Evolutionary conservation across 768 basidiomycete species (phyloP).

Genomic region (Termitomyces sp.): DNA sequence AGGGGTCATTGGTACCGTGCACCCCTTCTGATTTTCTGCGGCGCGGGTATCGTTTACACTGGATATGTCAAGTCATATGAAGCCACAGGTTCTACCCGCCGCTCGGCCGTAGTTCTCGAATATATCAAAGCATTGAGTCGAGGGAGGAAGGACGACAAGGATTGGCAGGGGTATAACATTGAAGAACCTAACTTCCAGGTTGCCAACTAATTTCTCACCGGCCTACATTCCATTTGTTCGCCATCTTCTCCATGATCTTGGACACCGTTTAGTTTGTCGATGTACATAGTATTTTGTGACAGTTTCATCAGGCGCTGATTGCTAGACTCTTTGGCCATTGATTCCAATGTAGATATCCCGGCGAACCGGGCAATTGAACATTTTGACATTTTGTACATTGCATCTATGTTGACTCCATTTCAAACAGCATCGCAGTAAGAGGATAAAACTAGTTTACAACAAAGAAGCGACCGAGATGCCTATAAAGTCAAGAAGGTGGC

Average conservation of each 20-base stretch:
- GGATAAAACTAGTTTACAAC: too few relatives aligned
- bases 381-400: too few relatives aligned
- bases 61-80: conserved; percentile 17
- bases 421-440: too few relatives aligned
- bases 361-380: too few relatives aligned
- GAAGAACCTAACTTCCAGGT: neutral
- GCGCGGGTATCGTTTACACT: conserved; percentile 14
- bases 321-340: too few relatives aligned
- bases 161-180: conserved; percentile 10
- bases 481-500: neutral
- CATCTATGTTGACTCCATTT: too few relatives aligned
- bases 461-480: neutral
- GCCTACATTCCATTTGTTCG: neutral
- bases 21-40: conserved; percentile 24
- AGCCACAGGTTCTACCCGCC: conserved; percentile 17
- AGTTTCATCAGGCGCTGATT: too few relatives aligned
- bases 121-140: conserved; percentile 11
- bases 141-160: conserved; percentile 6
- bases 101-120: conserved; percentile 3
- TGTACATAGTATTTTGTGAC: neutral
- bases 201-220: neutral
- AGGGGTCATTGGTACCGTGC: conserved; percentile 17
- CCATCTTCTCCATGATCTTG: neutral
- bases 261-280: neutral
- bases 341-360: too few relatives aligned